A percentile compares a stretch with the other conserved stretches of the same genome.
phyloP scores from a whole-genome alignment of 2,329 filamentous ascomycete genomes.

The Paraphoma chrysanthemicola region DNA sequence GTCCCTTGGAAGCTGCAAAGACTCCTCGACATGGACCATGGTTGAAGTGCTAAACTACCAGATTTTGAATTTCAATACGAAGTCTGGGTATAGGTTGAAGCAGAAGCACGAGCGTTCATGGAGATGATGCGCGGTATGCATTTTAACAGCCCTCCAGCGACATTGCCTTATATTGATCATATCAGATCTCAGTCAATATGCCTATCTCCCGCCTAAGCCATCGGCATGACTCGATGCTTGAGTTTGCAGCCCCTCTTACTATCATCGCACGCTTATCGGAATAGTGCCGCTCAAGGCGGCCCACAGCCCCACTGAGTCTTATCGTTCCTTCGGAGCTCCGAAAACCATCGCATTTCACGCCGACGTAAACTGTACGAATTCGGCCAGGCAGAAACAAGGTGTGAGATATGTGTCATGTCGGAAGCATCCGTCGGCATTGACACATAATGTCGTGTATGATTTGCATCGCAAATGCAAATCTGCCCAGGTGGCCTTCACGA shows the following conservation, averaged over 20 bases:
- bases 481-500: not conserved
- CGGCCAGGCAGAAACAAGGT: too few species aligned
- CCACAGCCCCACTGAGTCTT: constrained; percentile 1
- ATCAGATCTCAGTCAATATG: not conserved
- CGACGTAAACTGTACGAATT: too few species aligned
- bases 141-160: too few species aligned
- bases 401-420: not conserved
- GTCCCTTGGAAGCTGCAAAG: constrained; percentile 47
- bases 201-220: not conserved
- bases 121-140: too few species aligned
- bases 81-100: too few species aligned
- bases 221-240: not conserved
- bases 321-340: constrained; percentile 18
- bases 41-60: not conserved
- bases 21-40: constrained; percentile 42
- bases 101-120: too few species aligned
- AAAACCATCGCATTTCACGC: not conserved
- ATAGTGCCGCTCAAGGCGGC: not conserved
- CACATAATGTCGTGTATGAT: not conserved
- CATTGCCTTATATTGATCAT: too few species aligned
- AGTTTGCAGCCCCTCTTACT: not conserved
- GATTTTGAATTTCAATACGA: too few species aligned
- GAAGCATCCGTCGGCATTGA: not conserved
- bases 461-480: not conserved
- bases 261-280: not conserved